Base-by-base conservation (phyloP, 106 monocot genomes). In the Platanthera guangdongensis region DNA sequence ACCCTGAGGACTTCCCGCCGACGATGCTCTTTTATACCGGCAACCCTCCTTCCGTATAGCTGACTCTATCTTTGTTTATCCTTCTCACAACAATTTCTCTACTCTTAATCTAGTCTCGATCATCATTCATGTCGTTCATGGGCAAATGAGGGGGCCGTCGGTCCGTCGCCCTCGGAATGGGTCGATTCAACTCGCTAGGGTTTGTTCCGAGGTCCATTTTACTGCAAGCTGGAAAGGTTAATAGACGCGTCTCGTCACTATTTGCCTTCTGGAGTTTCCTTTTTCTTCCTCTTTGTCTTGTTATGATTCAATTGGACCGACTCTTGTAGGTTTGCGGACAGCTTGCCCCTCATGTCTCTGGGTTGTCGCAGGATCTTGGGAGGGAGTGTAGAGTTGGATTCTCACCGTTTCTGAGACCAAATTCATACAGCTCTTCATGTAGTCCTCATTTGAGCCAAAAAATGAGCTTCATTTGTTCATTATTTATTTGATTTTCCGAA, bases 121-220 rank as follows among this genome's bases (percentile, higher is more conserved):
- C 5, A 16, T 70, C 10, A 47, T 48, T 48, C 3, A 15, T 70
- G n/a, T 70, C 70, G 0, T 70, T 70, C 53, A 48, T 70, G 70
- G 70, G 47, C 16, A 15, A 47, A 70, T 70, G 70, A 70, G n/a
- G 47, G n/a, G 15, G 4, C n/a, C 14, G 6, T 69, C 69, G 11
- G 69, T 39, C 47, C 48, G 47, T 70, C 47, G 0, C 46, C 47
- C 47, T 48, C 32, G 47, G 47, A 8, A 70, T 47, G 70, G 16
- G 47, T 10, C 47, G 70, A 46, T 70, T 70, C 16, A n/a, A 30
- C 32, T 12, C 47, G n/a, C 70, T 70, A 70, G 70, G 70, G 70
- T 70, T 70, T 70, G 7, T 70, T 47, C 70, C 47, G n/a, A 70
- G 70, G 70, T 70, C 47, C 47, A 15, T 70, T 70, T 70, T 70